phyloP scores from a whole-genome alignment of 371 early-diverging fungal species.

The Mortierella sp. region DNA sequence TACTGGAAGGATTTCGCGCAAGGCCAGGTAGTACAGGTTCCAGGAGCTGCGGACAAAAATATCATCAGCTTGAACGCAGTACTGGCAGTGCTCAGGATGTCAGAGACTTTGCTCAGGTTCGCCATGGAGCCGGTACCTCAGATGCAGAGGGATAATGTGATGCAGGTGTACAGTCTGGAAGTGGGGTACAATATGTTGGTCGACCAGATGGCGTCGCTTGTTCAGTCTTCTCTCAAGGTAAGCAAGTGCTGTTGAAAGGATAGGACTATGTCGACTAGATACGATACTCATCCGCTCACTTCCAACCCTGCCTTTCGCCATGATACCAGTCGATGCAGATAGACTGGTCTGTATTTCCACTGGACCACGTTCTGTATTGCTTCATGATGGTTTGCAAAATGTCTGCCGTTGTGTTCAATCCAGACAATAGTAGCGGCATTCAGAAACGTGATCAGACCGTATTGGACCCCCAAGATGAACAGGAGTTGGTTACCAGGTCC shows the following conservation, averaged over 20 bases:
- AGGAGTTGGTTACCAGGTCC: slow-evolving; percentile 8
- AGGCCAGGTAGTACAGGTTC: background rate
- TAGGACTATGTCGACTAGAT: no score
- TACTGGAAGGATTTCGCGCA: slow-evolving; percentile 21
- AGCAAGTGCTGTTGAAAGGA: background rate
- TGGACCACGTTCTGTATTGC: slow-evolving; percentile 31
- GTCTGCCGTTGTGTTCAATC: slow-evolving; percentile 10
- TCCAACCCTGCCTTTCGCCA: background rate
- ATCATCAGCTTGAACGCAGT: background rate
- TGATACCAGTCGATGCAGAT: background rate
- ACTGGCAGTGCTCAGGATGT: slow-evolving; percentile 9
- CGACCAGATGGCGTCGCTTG: slow-evolving; percentile 33
- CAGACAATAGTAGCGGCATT: background rate
- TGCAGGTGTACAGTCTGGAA: slow-evolving; percentile 12
- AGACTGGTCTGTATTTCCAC: slow-evolving; percentile 8
- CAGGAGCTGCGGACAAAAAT: background rate
- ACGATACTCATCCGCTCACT: no score
- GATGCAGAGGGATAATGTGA: background rate
- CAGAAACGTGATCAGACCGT: slow-evolving; percentile 1
- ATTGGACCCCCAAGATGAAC: background rate
- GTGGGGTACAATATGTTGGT: slow-evolving; percentile 33
- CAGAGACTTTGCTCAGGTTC: slow-evolving; percentile 21
- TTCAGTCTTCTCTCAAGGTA: slow-evolving; percentile 38
- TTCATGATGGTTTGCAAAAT: slow-evolving; percentile 27
- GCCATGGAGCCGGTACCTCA: slow-evolving; percentile 27